Conservation (phyloP, 768 basidiomycete species). For the Suillus variegatus region DNA sequence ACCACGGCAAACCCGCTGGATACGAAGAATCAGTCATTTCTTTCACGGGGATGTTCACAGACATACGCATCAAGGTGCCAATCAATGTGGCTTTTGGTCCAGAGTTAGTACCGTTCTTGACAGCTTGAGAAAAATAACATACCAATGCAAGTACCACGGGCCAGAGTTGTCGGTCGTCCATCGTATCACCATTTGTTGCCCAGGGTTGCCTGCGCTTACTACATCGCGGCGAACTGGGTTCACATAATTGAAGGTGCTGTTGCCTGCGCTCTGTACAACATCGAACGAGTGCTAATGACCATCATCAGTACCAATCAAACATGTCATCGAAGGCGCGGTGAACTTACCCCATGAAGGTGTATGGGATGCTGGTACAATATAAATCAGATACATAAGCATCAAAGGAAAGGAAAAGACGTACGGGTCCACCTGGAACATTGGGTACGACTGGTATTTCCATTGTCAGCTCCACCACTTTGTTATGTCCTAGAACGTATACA, state of each 20-base stretch:
- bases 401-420: background rate
- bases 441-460: slow-evolving; percentile 12
- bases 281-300: slow-evolving; percentile 43
- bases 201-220: slow-evolving; percentile 28
- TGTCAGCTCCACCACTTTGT: slow-evolving; percentile 28
- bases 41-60: background rate
- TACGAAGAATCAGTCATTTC: background rate
- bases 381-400: background rate
- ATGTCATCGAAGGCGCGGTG: background rate
- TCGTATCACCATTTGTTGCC: slow-evolving; percentile 39
- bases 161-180: slow-evolving; percentile 57
- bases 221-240: slow-evolving; percentile 60
- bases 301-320: background rate
- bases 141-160: slow-evolving; percentile 34
- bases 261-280: slow-evolving; percentile 46
- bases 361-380: slow-evolving; percentile 37
- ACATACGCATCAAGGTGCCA: slow-evolving; percentile 22
- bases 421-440: slow-evolving; percentile 1
- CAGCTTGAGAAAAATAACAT: background rate
- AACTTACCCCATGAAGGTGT: slow-evolving; percentile 44
- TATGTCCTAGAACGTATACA: slow-evolving; percentile 21
- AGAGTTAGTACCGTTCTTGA: background rate
- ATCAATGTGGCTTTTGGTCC: slow-evolving; percentile 16
- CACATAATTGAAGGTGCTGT: slow-evolving; percentile 37
- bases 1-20: slow-evolving; percentile 32